Percentiles rank a stretch among this genome's conserved stretches.
phyloP scores from a whole-genome alignment of 345 rosid genomes.

The Erodium maritimum region DNA sequence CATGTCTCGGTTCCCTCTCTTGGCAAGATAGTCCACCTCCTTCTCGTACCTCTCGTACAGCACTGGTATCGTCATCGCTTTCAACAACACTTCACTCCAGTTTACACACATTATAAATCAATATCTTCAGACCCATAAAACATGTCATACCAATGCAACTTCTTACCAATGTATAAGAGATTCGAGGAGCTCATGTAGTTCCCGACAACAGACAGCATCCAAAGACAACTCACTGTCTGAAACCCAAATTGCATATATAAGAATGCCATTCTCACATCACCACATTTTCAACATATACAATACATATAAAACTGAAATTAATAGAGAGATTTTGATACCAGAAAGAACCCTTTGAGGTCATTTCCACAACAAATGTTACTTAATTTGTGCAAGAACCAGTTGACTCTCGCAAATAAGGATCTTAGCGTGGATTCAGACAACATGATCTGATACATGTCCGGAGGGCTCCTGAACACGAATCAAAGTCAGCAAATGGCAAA shows the following conservation, averaged over 20 bases:
- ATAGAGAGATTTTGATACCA: conserved; percentile 19
- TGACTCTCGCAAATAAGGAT: conserved; percentile 10
- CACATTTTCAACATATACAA: neutral
- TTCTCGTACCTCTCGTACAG: conserved; percentile 46
- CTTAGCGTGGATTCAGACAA: conserved; percentile 27
- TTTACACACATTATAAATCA: too few relatives aligned
- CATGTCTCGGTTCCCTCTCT: conserved; percentile 18
- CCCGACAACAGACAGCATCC: conserved; percentile 36
- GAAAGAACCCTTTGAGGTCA: conserved; percentile 20
- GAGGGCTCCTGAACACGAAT: conserved; percentile 25
- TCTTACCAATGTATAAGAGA: conserved; percentile 28
- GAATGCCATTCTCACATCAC: neutral
- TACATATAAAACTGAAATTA: neutral
- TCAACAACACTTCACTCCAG: conserved; percentile 25
- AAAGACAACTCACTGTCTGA: conserved; percentile 31
- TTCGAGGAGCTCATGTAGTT: conserved; percentile 31
- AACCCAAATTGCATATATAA: neutral
- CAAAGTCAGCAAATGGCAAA: neutral
- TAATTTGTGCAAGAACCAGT: conserved; percentile 17
- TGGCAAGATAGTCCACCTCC: conserved; percentile 42
- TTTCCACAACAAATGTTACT: conserved; percentile 36
- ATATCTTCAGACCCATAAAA: too few relatives aligned
- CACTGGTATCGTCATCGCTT: conserved; percentile 53
- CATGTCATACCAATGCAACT: too few relatives aligned
- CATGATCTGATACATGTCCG: conserved; percentile 19